A percentile compares a stretch with the other conserved stretches of the same genome.
phyloP scores from a whole-genome alignment of 164 flowering plant species.

The Umbilicus rupestris region DNA sequence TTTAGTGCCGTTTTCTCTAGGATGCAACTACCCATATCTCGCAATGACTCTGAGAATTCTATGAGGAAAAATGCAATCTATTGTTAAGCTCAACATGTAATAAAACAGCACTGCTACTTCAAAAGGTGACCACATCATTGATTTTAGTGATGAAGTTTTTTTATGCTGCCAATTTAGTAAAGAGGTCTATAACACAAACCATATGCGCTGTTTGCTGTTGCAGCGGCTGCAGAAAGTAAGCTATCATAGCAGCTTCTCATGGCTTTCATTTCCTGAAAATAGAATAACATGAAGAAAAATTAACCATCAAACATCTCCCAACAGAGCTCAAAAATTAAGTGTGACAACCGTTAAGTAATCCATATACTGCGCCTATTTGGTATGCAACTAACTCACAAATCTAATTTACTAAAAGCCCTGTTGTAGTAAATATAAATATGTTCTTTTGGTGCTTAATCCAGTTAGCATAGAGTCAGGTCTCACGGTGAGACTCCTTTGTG shows the following conservation, averaged over 20 bases:
- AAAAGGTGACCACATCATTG: background rate
- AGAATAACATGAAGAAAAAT: background rate
- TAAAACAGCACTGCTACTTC: background rate
- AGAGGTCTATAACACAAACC: slow-evolving; percentile 30
- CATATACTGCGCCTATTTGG: background rate
- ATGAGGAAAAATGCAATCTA: slow-evolving; percentile 15
- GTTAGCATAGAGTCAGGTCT: too few relatives aligned
- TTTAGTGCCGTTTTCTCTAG: slow-evolving; percentile 41
- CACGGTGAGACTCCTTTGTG: too few relatives aligned
- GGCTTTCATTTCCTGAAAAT: slow-evolving; percentile 75
- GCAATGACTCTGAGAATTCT: slow-evolving; percentile 70
- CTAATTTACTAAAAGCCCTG: background rate
- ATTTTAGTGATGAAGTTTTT: background rate
- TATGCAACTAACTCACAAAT: background rate
- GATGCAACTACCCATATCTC: slow-evolving; percentile 63
- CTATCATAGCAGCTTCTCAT: slow-evolving; percentile 89
- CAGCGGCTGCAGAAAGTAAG: slow-evolving; percentile 91
- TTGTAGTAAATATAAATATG: too few relatives aligned
- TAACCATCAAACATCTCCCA: background rate
- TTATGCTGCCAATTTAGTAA: background rate
- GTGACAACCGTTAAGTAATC: background rate
- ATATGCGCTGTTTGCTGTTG: slow-evolving; percentile 77
- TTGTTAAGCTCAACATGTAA: background rate
- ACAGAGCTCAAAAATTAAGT: background rate
- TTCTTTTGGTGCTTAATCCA: too few relatives aligned